Percentiles rank a stretch among this genome's conserved stretches.
phyloP scores from a whole-genome alignment of 805 yeast genomes.

The Wickerhamomyces chambardii region DNA sequence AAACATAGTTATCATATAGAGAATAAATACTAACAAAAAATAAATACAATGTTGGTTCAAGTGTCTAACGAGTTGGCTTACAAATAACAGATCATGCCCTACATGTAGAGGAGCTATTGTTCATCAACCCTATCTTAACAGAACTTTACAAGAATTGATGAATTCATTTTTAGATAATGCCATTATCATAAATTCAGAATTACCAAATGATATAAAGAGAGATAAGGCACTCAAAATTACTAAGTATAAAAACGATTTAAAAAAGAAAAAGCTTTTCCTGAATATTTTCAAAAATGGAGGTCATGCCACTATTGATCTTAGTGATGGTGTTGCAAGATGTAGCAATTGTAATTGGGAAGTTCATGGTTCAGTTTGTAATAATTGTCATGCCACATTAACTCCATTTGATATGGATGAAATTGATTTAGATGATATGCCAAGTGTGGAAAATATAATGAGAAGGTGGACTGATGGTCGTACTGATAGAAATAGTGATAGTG shows the following conservation, averaged over 20 bases:
- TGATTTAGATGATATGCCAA: too few relatives aligned
- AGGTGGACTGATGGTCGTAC: too few relatives aligned
- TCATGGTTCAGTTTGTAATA: constrained; percentile 54
- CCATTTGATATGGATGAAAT: neutral
- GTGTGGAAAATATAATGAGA: too few relatives aligned
- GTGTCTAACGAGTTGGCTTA: constrained; percentile 58
- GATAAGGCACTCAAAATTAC: constrained; percentile 19
- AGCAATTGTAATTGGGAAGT: constrained; percentile 78
- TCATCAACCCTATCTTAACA: constrained; percentile 43
- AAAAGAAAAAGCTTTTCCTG: constrained; percentile 32
- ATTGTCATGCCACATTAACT: constrained; percentile 51
- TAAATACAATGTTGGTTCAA: neutral
- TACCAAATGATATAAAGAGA: constrained; percentile 2
- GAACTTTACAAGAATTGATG: constrained; percentile 38
- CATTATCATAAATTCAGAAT: constrained; percentile 12
- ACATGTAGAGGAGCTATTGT: constrained; percentile 46
- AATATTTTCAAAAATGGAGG: constrained; percentile 39
- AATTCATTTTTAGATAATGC: constrained; percentile 30
- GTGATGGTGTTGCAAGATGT: constrained; percentile 71
- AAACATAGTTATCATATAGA: too few relatives aligned
- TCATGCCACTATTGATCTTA: constrained; percentile 44
- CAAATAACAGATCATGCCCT: constrained; percentile 53
- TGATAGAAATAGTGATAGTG: too few relatives aligned
- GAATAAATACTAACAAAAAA: neutral
- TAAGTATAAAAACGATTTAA: constrained; percentile 30